Base-by-base conservation (phyloP, 2,329 filamentous ascomycete genomes). In the Acarospora socialis region DNA sequence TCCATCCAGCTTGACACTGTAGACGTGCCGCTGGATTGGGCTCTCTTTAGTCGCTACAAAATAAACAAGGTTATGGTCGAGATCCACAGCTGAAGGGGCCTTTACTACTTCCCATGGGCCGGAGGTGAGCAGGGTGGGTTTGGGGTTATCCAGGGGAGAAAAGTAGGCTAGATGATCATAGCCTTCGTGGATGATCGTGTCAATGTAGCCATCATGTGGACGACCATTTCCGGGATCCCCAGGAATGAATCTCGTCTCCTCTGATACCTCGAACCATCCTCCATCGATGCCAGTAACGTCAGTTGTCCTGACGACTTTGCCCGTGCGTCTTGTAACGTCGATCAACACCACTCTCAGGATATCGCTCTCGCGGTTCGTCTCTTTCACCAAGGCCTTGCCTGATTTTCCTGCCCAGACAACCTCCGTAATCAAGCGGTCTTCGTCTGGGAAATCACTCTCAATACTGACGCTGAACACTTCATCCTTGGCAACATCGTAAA, bases 101-200 rank as follows among this genome's bases (percentile, higher is more conserved):
- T 78, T 65, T 3, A 83, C 81, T 1, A 98, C 87, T 54, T 98
- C 92, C 86, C 87, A 98, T 19, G 77, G 54, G 4, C 90, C 90
- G 21, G 79, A 75, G 0, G 90, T 98, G 23, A 98, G 71, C 64
- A 92, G 73, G 28, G 81, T 59, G 4, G 90, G 86, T n/a, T 80
- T 63, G 0, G 79, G 63, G 44, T 76, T 86, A 45, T 95, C 81
- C 32, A 95, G 57, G 2, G 90, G 87, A 0, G 78, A 77, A 51
- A 94, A 98, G 57, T 95, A 95, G 0, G 80, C 90, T 30, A 98
- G 61, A 46, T 98, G 90, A 45, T 95, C 82, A 45, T 81, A 82
- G 34, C 84, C 77, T 13, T 92, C 70, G 48, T 92, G 66, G 34
- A 95, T 79, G 37, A 95, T 63, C 0, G 80, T 84, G 54, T 98